A percentile compares a stretch with the other conserved stretches of the same genome.
phyloP scores from a whole-genome alignment of 2,329 filamentous ascomycete genomes.

The Exophiala sp. region DNA sequence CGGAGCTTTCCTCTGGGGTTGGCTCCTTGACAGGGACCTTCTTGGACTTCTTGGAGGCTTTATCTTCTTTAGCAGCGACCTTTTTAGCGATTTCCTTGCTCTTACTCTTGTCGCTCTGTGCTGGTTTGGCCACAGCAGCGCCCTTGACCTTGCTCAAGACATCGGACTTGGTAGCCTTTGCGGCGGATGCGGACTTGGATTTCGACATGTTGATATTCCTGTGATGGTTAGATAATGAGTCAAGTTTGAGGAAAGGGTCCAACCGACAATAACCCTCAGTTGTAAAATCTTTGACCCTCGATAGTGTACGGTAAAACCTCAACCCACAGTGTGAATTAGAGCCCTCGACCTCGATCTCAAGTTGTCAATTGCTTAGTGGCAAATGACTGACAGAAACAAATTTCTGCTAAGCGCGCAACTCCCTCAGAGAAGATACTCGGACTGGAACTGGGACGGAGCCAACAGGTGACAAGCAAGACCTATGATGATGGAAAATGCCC shows the following conservation, averaged over 20 bases:
- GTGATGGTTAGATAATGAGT: conserved; percentile 6
- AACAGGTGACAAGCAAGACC: conserved; percentile 24
- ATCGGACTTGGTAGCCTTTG: conserved; percentile 37
- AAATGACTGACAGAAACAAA: conserved; percentile 21
- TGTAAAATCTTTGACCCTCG: conserved; percentile 12
- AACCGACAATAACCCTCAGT: too few species aligned
- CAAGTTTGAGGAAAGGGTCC: background rate
- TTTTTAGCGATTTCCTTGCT: conserved; percentile 44
- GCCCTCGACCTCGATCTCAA: conserved; percentile 21
- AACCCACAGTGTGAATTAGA: conserved; percentile 25
- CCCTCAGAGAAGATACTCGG: conserved; percentile 9
- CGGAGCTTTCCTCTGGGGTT: conserved; percentile 35
- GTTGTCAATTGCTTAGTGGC: conserved; percentile 16
- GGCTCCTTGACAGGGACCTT: conserved; percentile 43
- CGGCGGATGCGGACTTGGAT: conserved; percentile 44
- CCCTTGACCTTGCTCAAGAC: conserved; percentile 48
- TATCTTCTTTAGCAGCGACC: conserved; percentile 39
- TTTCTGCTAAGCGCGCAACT: conserved; percentile 20
- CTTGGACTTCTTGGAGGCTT: conserved; percentile 40
- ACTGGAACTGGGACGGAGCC: conserved; percentile 4
- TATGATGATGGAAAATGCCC: conserved; percentile 13
- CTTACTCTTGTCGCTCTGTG: conserved; percentile 44
- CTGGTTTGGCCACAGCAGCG: conserved; percentile 43
- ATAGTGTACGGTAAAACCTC: conserved; percentile 21
- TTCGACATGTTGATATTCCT: conserved; percentile 41